Evolutionary conservation across 805 yeast species (phyloP), one percentile per base, ranked within the genome.

Genomic region (Metschnikowia sp.): DNA sequence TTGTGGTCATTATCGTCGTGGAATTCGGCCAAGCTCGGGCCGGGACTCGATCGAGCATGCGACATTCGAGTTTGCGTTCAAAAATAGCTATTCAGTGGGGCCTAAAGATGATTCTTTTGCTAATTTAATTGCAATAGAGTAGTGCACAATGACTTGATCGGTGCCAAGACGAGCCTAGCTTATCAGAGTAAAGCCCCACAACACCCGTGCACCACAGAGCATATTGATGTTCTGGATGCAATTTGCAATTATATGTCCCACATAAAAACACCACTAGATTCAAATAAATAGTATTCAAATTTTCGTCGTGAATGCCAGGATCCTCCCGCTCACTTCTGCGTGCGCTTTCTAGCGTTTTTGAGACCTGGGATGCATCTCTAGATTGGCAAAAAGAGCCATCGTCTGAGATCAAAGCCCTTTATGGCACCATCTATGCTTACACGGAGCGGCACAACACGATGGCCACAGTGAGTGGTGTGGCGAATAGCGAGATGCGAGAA

Each of bases 401-500:
- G 9, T 42, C 33, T 3, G 40, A 33, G 38, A 43, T 53, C 48
- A 47, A 37, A 29, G 40, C 49, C 30, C 52, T 53, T 3, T 53
- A 49, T 40, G 49, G 39, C 12, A 45, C 40, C 19, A 51, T 55
- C 26, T 47, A 53, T 28, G 54, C 54, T 11, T 55, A 53, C 40
- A 48, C 41, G 11, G 61, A 55, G 13, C 60, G 62, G 38, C 79
- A 75, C 52, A 64, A 69, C 54, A 62, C 76, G 1, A 50, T 61
- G 10, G 60, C 59, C n/a, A 54, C 62, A 12, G 58, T 66, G 38
- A 57, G 65, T 32, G 53, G 65, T 34, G 61, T 62, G 49, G 51
- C 73, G 39, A 66, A 65, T 50, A 66, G 68, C 31, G 74, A 70
- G 36, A 54, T 77, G 31, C 66, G 68, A 48, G 48, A 56, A 2